phyloP scores from a whole-genome alignment of 345 rosid genomes.

The Luvunga scandens region DNA sequence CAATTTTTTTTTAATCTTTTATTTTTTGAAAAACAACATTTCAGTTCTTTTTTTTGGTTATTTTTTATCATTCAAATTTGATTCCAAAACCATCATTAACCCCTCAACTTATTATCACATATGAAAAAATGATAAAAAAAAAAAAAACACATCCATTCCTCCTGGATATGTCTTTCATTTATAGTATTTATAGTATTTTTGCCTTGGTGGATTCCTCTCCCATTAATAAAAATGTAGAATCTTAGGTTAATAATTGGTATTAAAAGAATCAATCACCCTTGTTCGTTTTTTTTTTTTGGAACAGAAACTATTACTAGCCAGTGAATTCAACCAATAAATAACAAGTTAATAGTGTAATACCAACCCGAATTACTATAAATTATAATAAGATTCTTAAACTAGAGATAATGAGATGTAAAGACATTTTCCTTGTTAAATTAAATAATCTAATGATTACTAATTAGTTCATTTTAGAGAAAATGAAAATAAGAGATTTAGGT shows the following conservation, averaged over 20 bases:
- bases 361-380: neutral
- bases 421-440: neutral
- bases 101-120: no score
- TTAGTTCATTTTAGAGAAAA: neutral
- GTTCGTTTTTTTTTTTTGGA: no score
- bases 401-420: neutral
- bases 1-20: neutral
- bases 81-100: neutral
- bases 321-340: neutral
- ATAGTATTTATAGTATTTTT: no score
- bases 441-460: neutral
- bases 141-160: no score
- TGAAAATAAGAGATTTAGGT: neutral
- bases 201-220: no score
- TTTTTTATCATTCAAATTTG: slow-evolving; percentile 9
- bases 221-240: no score
- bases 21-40: neutral
- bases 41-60: neutral
- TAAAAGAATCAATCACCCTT: no score
- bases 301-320: neutral
- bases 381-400: neutral
- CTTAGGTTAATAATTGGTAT: no score
- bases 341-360: neutral
- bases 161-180: no score
- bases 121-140: no score